Evolutionary conservation across 495 filamentous ascomycete genomes (phyloP), one percentile per base, ranked within the genome.

Genomic region (Terfezia boudieri): DNA sequence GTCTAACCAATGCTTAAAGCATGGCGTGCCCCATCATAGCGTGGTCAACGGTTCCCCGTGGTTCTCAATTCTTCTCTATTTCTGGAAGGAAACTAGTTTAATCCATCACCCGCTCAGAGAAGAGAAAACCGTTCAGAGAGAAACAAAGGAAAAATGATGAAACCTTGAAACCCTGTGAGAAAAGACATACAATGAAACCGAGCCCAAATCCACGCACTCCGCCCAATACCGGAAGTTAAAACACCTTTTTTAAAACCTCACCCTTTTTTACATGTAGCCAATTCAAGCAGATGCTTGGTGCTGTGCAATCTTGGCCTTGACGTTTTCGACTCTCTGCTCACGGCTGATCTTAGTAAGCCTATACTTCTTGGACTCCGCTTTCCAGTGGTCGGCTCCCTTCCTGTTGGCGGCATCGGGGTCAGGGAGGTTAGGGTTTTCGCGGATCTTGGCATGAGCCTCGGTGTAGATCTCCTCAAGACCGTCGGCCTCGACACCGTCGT

Each of bases 381-480:
- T 99, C 79, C 82, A 94, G 74, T 94, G 76, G 60, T 84, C 90
- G 82, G 94, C 94, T 72, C 69, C 76, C 86, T 94, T 95, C 78
- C 86, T 84, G 69, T 76, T 64, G 35, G 65, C 81, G 37, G 75
- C 86, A 49, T 80, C 74, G 67, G 88, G 84, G 58, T 77, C 79
- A 77, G 89, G 87, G 80, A 94, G 93, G 76, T 81, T 90, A 67
- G 90, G 90, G 72, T 96, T 82, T 76, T 88, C 92, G 62, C 90
- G 88, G 77, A 99, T 99, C 67, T 82, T 80, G 71, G 83, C 81
- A 79, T 99, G 92, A 56, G 87, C 89, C 69, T 95, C 85, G 51
- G 73, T 65, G 77, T 96, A 99, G 67, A 96, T 70, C 62, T 99
- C 92, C 84, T 99, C 90, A 50, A 99, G 76, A 60, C 86, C 86